These are phyloP conservation scores for Aspergillus saccharolyticus DNA, from an alignment of 495 filamentous ascomycete species.

Conservation along the genomic window DNA sequence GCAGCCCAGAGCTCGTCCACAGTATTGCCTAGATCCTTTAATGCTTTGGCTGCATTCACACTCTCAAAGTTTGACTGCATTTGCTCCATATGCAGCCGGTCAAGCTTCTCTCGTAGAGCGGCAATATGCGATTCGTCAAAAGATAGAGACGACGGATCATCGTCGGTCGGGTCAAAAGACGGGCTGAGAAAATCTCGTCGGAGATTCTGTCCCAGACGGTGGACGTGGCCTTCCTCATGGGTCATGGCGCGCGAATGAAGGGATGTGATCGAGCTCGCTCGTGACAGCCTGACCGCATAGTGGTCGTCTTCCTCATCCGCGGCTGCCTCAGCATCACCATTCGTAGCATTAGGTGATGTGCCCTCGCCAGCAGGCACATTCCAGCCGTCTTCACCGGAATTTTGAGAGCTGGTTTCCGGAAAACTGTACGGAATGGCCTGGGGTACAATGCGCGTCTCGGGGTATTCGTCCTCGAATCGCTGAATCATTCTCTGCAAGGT, in stretches of 20 bases:
- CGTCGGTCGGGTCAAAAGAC: constrained; percentile 30
- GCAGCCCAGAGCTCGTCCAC: constrained; percentile 49
- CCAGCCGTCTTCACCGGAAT: constrained; percentile 37
- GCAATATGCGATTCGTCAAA: constrained; percentile 53
- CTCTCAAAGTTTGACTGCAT: constrained; percentile 50
- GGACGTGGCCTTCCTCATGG: constrained; percentile 83
- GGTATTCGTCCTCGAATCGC: constrained; percentile 93
- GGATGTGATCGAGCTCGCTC: constrained; percentile 73
- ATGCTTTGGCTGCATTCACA: constrained; percentile 52
- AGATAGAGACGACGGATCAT: constrained; percentile 33
- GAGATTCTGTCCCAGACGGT: constrained; percentile 77
- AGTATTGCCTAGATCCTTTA: constrained; percentile 54
- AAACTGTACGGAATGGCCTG: constrained; percentile 16
- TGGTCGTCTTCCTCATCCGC: constrained; percentile 47
- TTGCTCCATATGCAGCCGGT: constrained; percentile 57
- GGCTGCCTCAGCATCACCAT: constrained; percentile 34
- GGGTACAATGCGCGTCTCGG: constrained; percentile 65
- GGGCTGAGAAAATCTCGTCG: constrained; percentile 61
- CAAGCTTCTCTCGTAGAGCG: constrained; percentile 55
- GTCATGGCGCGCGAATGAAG: constrained; percentile 72
- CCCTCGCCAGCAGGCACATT: constrained; percentile 29
- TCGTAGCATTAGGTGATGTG: constrained; percentile 29
- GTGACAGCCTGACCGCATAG: constrained; percentile 51
- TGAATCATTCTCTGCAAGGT: constrained; percentile 87
- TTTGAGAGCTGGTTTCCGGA: constrained; percentile 35